Base-by-base conservation (phyloP, 2,329 filamentous ascomycete species). In the Amauroascus niger region DNA sequence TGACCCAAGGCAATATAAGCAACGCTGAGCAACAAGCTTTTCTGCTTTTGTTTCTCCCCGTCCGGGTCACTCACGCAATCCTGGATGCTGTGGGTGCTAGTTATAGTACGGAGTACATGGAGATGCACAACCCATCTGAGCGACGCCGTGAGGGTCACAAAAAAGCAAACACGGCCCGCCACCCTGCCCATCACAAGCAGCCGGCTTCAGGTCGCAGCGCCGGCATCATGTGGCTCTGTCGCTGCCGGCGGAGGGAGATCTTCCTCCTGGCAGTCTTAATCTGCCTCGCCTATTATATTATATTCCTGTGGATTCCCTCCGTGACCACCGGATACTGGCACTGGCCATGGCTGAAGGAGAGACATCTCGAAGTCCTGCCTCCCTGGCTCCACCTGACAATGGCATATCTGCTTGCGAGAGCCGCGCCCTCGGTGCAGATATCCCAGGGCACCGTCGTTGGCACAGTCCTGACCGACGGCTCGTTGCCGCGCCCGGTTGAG, bases 361-460 rank as follows among this genome's bases (percentile, higher is more conserved):
- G 32, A n/a, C n/a, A 49, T 16, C 43, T 55, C 22, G n/a, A 44
- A 20, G 9, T 55, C 16, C 26, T 57, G 3, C 55, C 55, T 6
- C 2, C 49, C 11, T 57, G 55, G 55, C 16, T 52, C n/a, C 49
- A 53, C 22, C 39, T 55, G 26, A 26, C 49, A 3, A 18, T 49
- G 30, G 53, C 52, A 1, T 22, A 46, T 28, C 43, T 55, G 7
- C 26, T 55, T 22, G 49, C 53, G 16, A 43, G 52, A 16, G 50
- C 50, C 30, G 54, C 52, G 14, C 58, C 59, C 11, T 45, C 55
- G 11, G 59, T 58, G 13, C 47, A 35, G 32, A 56, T 68, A 22
- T 47, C 55, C 3, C 67, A 68, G 51, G 67, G 67, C 2, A 64
- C 57, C 1, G 52, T 68, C 5, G 48, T 69, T 6, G 67, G 67